A percentile compares a stretch with the other conserved stretches of the same genome.
These are phyloP conservation scores for Pseudogymnoascus pannorum DNA, from an alignment of 2,329 filamentous ascomycete species.

Conservation along the genomic window DNA sequence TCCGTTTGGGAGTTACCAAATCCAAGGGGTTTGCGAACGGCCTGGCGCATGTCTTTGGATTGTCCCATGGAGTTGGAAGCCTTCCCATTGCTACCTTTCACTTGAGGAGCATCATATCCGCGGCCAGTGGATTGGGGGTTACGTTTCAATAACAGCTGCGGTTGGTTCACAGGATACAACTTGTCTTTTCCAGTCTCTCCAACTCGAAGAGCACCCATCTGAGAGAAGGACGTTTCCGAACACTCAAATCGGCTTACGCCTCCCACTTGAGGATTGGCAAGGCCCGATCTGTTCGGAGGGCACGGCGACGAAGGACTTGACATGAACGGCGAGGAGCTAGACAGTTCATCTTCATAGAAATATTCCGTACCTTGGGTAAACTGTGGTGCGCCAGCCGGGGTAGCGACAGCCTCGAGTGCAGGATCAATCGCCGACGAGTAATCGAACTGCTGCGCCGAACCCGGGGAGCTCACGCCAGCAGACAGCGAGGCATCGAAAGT, in stretches of 20 bases:
- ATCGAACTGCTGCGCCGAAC: slow-evolving; percentile 44
- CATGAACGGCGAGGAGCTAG: background rate
- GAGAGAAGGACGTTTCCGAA: background rate
- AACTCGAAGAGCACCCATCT: background rate
- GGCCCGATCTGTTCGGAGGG: background rate
- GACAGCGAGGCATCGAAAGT: slow-evolving; percentile 29
- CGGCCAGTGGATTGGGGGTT: background rate
- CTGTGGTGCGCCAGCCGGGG: slow-evolving; percentile 18
- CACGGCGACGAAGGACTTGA: background rate
- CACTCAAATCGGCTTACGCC: background rate
- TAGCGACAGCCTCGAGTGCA: slow-evolving; percentile 46
- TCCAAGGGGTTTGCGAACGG: background rate
- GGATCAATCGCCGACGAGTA: slow-evolving; percentile 59
- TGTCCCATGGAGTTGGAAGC: background rate
- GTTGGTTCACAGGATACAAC: background rate
- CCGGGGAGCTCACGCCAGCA: slow-evolving; percentile 36
- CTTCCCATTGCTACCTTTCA: background rate
- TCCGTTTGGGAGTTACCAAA: too few species aligned
- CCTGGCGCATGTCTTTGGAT: background rate
- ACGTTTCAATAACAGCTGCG: background rate
- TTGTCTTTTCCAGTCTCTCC: background rate
- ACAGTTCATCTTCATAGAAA: background rate
- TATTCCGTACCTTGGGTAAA: background rate
- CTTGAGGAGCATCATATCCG: background rate
- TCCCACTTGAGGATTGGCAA: background rate